phyloP scores from a whole-genome alignment of 176 grass and related monocot species.

The Zea mays region Zm-B73-REFERENCE-NAM-5.0 NC_050100.1:189391001-189391500 shows the following conservation, averaged over 20 bases:
- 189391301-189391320: constrained; percentile 63
- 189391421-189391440: neutral
- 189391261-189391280: constrained; percentile 68
- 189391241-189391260: constrained; percentile 80
- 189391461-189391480: constrained; percentile 58
- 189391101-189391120: neutral
- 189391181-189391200: constrained; percentile 62
- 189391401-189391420: too few relatives aligned
- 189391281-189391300: constrained; percentile 70
- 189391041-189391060: constrained; percentile 89
- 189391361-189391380: constrained; percentile 54
- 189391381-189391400: neutral
- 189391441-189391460: neutral
- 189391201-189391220: constrained; percentile 77
- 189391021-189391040: constrained; percentile 88
- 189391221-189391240: constrained; percentile 72
- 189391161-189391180: neutral
- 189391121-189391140: neutral
- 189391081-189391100: neutral
- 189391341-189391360: constrained; percentile 65
- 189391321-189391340: constrained; percentile 68
- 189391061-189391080: constrained; percentile 44
- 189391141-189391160: neutral
- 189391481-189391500: constrained; percentile 44
- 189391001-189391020: constrained; percentile 77